phyloP scores from a whole-genome alignment of 164 flowering plant genomes.

The Protea cynaroides region DNA sequence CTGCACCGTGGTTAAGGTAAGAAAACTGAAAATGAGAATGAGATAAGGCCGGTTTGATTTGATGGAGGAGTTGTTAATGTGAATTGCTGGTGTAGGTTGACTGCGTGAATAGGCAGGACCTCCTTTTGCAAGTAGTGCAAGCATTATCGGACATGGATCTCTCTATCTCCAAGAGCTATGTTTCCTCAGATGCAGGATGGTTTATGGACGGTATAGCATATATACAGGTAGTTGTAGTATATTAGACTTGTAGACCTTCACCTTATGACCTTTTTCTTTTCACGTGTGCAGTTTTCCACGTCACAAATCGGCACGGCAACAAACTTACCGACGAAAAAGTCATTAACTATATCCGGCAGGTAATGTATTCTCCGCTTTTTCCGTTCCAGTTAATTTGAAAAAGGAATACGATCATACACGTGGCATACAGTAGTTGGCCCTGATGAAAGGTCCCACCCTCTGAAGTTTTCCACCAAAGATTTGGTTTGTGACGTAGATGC shows the following conservation, averaged over 20 bases:
- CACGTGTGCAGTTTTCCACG: slow-evolving; percentile 81
- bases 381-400: neutral
- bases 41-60: slow-evolving; percentile 23
- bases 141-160: slow-evolving; percentile 61
- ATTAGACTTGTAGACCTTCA: too few species aligned
- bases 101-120: slow-evolving; percentile 57
- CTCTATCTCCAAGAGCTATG: slow-evolving; percentile 51
- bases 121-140: slow-evolving; percentile 66
- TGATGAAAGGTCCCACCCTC: too few species aligned
- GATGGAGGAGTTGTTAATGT: neutral
- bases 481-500: too few species aligned
- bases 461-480: too few species aligned
- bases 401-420: neutral
- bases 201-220: slow-evolving; percentile 70
- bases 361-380: slow-evolving; percentile 2
- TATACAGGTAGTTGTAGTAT: neutral
- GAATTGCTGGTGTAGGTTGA: slow-evolving; percentile 38
- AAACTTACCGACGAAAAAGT: slow-evolving; percentile 42
- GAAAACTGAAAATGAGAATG: neutral
- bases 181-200: slow-evolving; percentile 79
- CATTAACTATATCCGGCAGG: slow-evolving; percentile 56
- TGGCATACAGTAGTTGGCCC: neutral
- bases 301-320: slow-evolving; percentile 54
- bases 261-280: too few species aligned
- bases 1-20: slow-evolving; percentile 58